Evolutionary conservation across 2,329 filamentous ascomycete species (phyloP).

Genomic region (Byssothecium circinans): DNA sequence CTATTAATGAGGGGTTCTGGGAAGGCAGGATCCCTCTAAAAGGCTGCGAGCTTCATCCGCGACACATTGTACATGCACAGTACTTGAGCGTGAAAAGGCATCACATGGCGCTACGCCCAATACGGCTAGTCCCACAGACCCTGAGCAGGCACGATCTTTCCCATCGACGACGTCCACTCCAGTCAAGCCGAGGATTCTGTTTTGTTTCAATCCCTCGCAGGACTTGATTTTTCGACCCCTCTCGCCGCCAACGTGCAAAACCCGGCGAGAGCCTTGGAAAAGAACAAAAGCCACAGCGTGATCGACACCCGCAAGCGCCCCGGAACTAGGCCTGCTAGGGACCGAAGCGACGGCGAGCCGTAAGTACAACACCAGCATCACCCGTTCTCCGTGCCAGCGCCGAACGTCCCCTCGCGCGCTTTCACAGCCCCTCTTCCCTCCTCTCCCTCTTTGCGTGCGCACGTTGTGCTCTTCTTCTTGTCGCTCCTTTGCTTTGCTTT

Average conservation of each 20-base stretch:
- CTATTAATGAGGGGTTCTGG: too few relatives aligned
- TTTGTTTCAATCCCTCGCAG: not conserved
- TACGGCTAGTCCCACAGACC: not conserved
- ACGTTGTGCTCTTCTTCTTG: slow-evolving; percentile 36
- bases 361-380: slow-evolving; percentile 18
- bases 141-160: not conserved
- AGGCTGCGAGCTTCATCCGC: too few relatives aligned
- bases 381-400: slow-evolving; percentile 4
- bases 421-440: slow-evolving; percentile 9
- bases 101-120: not conserved
- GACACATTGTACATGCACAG: too few relatives aligned
- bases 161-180: not conserved
- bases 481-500: slow-evolving; percentile 45
- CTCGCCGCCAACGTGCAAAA: too few relatives aligned
- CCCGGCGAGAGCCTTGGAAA: not conserved
- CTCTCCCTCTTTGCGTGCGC: slow-evolving; percentile 28
- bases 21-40: too few relatives aligned
- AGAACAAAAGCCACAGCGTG: not conserved
- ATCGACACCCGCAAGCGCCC: slow-evolving; percentile 8
- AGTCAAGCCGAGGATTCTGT: not conserved
- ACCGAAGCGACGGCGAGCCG: slow-evolving; percentile 13
- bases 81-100: too few relatives aligned
- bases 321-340: slow-evolving; percentile 7
- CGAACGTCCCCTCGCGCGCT: slow-evolving; percentile 1
- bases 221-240: too few relatives aligned